Evolutionary conservation across 2,329 filamentous ascomycete genomes (phyloP).

Genomic region (Diplodia intermedia): DNA sequence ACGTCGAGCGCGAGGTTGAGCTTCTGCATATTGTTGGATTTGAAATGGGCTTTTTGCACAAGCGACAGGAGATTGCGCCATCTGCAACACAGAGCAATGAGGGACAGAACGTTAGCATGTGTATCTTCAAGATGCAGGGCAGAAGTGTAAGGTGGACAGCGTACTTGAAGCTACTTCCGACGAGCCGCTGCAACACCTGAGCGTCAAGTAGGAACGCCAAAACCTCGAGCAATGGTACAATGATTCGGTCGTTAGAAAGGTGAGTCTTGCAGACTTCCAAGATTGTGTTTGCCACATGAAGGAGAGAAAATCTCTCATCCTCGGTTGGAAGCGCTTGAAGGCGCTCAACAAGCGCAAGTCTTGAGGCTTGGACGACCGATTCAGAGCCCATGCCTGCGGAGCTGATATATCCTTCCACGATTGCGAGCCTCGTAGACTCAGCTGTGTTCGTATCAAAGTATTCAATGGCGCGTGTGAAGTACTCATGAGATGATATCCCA

Average conservation of each 20-base stretch:
- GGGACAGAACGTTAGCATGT: not conserved
- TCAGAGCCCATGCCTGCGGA: constrained; percentile 82
- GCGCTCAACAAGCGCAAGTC: constrained; percentile 65
- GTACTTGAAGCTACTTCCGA: constrained; percentile 61
- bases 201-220: constrained; percentile 70
- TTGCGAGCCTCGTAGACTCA: constrained; percentile 42
- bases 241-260: constrained; percentile 68
- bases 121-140: not conserved
- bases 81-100: constrained; percentile 38
- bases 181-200: constrained; percentile 51
- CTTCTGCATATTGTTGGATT: constrained; percentile 81
- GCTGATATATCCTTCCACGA: constrained; percentile 72
- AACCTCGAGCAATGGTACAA: constrained; percentile 78
- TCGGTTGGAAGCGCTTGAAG: constrained; percentile 41
- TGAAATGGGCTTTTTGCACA: constrained; percentile 81
- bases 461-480: constrained; percentile 63
- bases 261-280: constrained; percentile 42
- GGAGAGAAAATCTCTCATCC: constrained; percentile 37
- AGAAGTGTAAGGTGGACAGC: constrained; percentile 34
- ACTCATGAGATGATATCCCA: constrained; percentile 64
- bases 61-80: constrained; percentile 70
- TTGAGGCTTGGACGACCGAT: constrained; percentile 72
- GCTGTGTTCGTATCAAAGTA: not conserved
- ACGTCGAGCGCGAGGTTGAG: constrained; percentile 80
- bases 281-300: constrained; percentile 40